Evolutionary conservation across 2,329 filamentous ascomycete genomes (phyloP).

Genomic region (Botrytis elliptica): DNA sequence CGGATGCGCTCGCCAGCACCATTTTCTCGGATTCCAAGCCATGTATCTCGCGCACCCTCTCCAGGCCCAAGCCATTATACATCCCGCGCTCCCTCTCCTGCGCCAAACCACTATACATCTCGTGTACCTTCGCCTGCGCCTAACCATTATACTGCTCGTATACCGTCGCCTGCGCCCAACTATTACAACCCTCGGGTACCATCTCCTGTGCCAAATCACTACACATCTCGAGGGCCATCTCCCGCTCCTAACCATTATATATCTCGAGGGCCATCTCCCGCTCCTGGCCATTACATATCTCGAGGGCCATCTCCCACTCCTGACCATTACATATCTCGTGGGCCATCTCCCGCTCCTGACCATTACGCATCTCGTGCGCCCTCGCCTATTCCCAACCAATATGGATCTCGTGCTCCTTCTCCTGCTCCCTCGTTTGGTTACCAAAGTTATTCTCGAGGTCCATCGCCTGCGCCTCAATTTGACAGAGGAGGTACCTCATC

Average conservation of each 20-base stretch:
- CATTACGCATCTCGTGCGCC: slow-evolving; percentile 37
- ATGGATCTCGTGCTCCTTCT: slow-evolving; percentile 42
- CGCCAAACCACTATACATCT: slow-evolving; percentile 38
- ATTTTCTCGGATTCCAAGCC: slow-evolving; percentile 15
- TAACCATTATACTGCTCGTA: slow-evolving; percentile 1
- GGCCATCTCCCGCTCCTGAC: slow-evolving; percentile 28
- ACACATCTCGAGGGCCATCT: background rate
- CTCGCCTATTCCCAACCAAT: slow-evolving; percentile 36
- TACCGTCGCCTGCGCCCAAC: background rate
- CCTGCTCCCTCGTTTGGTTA: slow-evolving; percentile 36
- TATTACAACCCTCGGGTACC: background rate
- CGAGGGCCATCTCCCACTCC: background rate
- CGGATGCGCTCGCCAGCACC: slow-evolving; percentile 44
- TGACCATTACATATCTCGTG: background rate
- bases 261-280: slow-evolving; percentile 3
- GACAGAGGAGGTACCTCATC: slow-evolving; percentile 39
- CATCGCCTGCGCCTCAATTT: slow-evolving; percentile 42
- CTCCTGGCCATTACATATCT: slow-evolving; percentile 1
- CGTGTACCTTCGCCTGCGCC: slow-evolving; percentile 33
- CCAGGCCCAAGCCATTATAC: slow-evolving; percentile 32
- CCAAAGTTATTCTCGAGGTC: slow-evolving; percentile 41
- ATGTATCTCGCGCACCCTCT: slow-evolving; percentile 11
- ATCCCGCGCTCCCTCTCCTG: slow-evolving; percentile 40
- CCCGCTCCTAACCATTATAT: background rate
- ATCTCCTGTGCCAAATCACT: slow-evolving; percentile 6